Evolutionary conservation across 2,329 filamentous ascomycete genomes (phyloP), one percentile per base, ranked within the genome.

Genomic region (Rutstroemia sydowiana): DNA sequence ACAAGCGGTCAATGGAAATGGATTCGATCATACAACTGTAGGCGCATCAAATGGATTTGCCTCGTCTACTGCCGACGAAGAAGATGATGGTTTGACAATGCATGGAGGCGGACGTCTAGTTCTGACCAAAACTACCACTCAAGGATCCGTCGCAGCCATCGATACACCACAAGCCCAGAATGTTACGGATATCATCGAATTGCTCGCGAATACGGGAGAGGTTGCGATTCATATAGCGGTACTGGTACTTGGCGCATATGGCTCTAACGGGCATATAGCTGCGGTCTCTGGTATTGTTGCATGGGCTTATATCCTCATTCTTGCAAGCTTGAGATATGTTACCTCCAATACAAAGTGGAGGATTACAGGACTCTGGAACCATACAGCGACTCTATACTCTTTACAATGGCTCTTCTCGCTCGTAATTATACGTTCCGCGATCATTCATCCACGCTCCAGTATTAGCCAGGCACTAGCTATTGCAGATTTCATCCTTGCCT

Each of bases 371-470:
- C 73, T 97, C 8, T 98, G 93, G 93, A 91, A 92, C 65, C 93
- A 98, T 69, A 97, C 93, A 0, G 87, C 89, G 18, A 71, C 78
- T 57, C 81, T 98, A 49, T 98, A 98, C 69, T 78, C 79, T 50
- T 73, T 83, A 49, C 85, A 91, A 66, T 98, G 92, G 89, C 64
- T 93, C 5, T 84, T 91, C 63, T 76, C 77, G 8, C 57, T 92
- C 21, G 73, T 89, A 59, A 70, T 92, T 5, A 93, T 97, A 73
- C 88, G 93, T 53, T 95, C 92, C 2, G 84, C 81, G 48, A 71
- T 97, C 53, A 82, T 97, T 56, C 85, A 93, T 67, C 85, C 88
- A 0, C 75, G 73, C 45, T 87, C 87, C 7, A 70, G 67, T 48
- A 68, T 82, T 36, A 74, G 81, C 3, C 77, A 85, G 65, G 74